Base-by-base conservation (phyloP, 345 rosid species). In the Psidium guajava region DNA sequence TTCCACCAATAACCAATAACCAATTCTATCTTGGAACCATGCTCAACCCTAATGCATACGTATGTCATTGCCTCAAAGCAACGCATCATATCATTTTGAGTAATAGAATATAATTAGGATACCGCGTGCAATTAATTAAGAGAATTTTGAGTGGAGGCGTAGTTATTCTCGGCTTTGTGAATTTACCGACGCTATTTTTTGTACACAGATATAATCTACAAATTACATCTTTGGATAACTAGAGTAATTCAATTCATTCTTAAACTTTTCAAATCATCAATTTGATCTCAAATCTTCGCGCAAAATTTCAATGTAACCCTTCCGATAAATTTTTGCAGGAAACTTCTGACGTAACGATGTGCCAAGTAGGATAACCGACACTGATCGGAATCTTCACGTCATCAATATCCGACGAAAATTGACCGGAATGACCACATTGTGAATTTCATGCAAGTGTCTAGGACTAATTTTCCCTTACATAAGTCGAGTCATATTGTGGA, bases 371-470 rank as follows among this genome's bases (percentile, higher is more conserved):
- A 69, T 9, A 3, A 36, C 11, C 11, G 25, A 25, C 13, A 1
- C 10, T 69, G 25, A 69, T 7, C 9, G 4, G 3, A 52, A 40
- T 5, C 3, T 1, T 69, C 2, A 0, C 24, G 5, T 36, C 11
- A 69, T 69, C 47, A 5, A 69, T 69, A 8, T 69, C 7, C 2
- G 2, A 69, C 1, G 0, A 36, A 69, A 69, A 69, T 36, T 32
- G 6, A 32, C 2, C 0, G 1, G 22, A 69, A 69, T 36, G 14
- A 69, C 42, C 9, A 36, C 24, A 18, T 18, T 8, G 47, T 3
- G 24, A 18, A 69, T 36, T 20, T 0, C 0, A 0, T 69, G 7
- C 0, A 1, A 0, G 11, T 32, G 3, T 69, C 6, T 22, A 18
- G 6, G 25, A 11, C 22, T 64, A 28, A 28, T 28, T 28, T 64